phyloP scores from a whole-genome alignment of 2,329 filamentous ascomycete genomes.

The Trichoderma citrinoviride region DNA sequence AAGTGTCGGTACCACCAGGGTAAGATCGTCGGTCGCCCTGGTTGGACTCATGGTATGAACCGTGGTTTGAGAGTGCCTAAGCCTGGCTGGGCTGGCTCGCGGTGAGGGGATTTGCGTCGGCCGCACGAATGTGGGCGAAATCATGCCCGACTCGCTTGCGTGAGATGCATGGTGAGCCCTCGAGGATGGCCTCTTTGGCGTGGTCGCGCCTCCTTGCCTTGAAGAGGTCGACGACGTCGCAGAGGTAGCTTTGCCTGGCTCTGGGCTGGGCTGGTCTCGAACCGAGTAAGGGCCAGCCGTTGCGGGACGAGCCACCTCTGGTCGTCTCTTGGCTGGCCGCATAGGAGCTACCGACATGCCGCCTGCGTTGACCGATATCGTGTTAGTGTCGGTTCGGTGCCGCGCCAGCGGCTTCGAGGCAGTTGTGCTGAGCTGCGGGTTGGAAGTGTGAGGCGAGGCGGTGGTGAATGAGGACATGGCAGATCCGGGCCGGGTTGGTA shows the following conservation, averaged over 20 bases:
- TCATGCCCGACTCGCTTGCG: constrained; percentile 50
- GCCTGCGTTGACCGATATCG: constrained; percentile 47
- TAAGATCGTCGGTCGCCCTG: constrained; percentile 52
- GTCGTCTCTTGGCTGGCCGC: constrained; percentile 57
- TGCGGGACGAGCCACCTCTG: constrained; percentile 59
- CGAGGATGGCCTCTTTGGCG: constrained; percentile 51
- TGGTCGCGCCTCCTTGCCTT: constrained; percentile 43
- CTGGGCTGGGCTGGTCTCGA: constrained; percentile 53
- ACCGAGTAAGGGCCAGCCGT: constrained; percentile 66
- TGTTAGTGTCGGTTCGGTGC: constrained; percentile 42
- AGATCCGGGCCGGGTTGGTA: constrained; percentile 59
- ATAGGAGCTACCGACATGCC: constrained; percentile 64
- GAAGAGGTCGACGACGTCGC: constrained; percentile 38
- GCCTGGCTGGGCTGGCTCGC: constrained; percentile 42
- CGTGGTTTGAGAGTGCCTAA: constrained; percentile 36
- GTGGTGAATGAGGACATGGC: constrained; percentile 60
- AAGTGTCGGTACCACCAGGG: constrained; percentile 50
- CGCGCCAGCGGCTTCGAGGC: constrained; percentile 38
- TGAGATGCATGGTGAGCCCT: constrained; percentile 47
- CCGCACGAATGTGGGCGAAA: constrained; percentile 40
- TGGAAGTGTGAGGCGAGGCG: constrained; percentile 39
- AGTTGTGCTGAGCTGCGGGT: constrained; percentile 32
- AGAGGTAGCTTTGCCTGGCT: constrained; percentile 45
- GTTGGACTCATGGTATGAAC: constrained; percentile 42
- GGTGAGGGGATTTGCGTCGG: constrained; percentile 35